Conservation (phyloP, 2,329 filamentous ascomycete species). For the Akanthomyces lecanii region DNA sequence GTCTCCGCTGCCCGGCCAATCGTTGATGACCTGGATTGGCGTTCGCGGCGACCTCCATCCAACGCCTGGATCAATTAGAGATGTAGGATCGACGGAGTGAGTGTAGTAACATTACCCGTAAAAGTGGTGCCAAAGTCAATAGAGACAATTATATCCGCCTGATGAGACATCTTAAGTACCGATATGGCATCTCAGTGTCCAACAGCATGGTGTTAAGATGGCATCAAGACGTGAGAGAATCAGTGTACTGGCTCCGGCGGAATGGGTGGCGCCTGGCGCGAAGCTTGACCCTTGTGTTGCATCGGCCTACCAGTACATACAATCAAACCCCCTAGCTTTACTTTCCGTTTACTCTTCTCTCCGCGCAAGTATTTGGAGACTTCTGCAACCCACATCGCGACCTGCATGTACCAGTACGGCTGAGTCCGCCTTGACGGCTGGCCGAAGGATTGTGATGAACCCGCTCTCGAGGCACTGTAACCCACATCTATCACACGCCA, state of each 20-base stretch:
- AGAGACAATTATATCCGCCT: constrained; percentile 38
- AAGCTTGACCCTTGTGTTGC: not conserved
- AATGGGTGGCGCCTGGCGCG: not conserved
- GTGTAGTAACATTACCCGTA: constrained; percentile 31
- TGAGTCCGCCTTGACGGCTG: not conserved
- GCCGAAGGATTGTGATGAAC: not conserved
- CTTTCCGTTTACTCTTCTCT: not conserved
- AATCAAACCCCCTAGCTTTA: not conserved
- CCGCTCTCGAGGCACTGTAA: not conserved
- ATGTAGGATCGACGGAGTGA: not conserved
- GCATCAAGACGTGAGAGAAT: not conserved
- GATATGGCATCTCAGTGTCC: not conserved
- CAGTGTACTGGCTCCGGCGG: not conserved
- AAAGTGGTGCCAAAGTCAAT: constrained; percentile 45
- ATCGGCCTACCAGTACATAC: not conserved
- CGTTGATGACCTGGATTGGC: constrained; percentile 43
- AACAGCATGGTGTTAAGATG: not conserved
- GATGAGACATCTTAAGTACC: constrained; percentile 19
- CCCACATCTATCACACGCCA: not conserved
- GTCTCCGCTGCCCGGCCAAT: constrained; percentile 51
- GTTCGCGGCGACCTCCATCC: constrained; percentile 36
- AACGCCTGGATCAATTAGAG: constrained; percentile 27
- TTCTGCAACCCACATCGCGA: not conserved
- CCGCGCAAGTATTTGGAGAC: not conserved
- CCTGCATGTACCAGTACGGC: not conserved